A percentile compares a stretch with the other conserved stretches of the same genome.
These are phyloP conservation scores for Candida railenensis DNA, from an alignment of 805 yeast genomes.

Conservation along the genomic window DNA sequence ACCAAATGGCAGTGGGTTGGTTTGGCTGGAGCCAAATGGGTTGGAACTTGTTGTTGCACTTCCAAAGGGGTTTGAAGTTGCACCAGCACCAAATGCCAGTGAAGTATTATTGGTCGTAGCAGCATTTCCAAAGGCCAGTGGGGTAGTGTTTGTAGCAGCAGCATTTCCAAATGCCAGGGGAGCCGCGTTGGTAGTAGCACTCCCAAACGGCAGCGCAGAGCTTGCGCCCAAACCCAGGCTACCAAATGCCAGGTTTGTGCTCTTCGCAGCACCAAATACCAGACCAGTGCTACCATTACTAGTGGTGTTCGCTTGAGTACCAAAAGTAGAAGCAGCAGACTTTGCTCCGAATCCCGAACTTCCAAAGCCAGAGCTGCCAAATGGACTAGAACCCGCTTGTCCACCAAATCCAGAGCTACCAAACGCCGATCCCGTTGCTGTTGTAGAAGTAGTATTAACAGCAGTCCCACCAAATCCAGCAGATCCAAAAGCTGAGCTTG, in stretches of 20 bases:
- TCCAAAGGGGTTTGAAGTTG: slow-evolving; percentile 6
- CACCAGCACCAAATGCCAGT: slow-evolving; percentile 7
- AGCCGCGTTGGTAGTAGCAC: neutral
- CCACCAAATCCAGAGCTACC: slow-evolving; percentile 14
- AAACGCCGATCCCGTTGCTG: slow-evolving; percentile 8
- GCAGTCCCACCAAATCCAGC: slow-evolving; percentile 12
- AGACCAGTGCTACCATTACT: neutral
- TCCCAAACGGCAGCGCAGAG: slow-evolving; percentile 16
- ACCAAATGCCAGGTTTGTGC: neutral
- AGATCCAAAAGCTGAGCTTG: slow-evolving; percentile 14
- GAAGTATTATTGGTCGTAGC: slow-evolving; percentile 2
- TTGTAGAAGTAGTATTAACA: slow-evolving; percentile 2
- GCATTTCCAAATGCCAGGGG: no score
- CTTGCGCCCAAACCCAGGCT: slow-evolving; percentile 3
- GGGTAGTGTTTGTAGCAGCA: no score
- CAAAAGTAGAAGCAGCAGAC: slow-evolving; percentile 10
- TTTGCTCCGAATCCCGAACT: slow-evolving; percentile 11
- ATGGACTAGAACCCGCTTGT: slow-evolving; percentile 7
- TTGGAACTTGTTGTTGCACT: slow-evolving; percentile 4
- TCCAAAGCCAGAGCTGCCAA: slow-evolving; percentile 10
- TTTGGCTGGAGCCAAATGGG: slow-evolving; percentile 8
- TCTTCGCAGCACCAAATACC: slow-evolving; percentile 1
- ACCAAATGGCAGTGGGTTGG: slow-evolving; percentile 1
- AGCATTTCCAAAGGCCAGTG: slow-evolving; percentile 18
- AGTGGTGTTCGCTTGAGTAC: slow-evolving; percentile 4